Evolutionary conservation across 768 basidiomycete genomes (phyloP), one percentile per base, ranked within the genome.

Genomic region (Chlorophyllum brunneum): DNA sequence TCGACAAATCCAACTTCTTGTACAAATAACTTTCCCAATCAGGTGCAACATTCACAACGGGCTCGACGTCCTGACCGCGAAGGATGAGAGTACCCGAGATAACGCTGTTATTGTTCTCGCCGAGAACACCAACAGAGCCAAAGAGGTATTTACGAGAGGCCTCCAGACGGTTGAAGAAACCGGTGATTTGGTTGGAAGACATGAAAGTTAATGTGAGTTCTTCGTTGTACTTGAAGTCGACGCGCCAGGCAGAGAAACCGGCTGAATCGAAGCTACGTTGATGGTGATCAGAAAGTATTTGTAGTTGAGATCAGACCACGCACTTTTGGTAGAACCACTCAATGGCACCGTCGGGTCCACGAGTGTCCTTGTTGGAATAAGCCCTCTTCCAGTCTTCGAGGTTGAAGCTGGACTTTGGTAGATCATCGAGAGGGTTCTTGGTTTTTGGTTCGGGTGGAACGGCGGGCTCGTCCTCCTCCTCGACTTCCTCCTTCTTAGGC

Each of bases 271-370:
- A 91, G 77, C 93, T 95, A 57, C 0, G 42, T 26, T 11, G 4
- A 39, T 18, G 2, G 36, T 27, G 24, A 20, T 9, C 40, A 6
- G 26, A 40, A 23, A 15, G 36, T 44, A 20, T 51, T 48, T 45
- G 37, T 18, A 50, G 5, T 10, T 22, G n/a, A 23, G 29, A 10
- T 24, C 13, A 6, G 31, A 30, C 6, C 15, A 73, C 88, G 51
- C 60, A 95, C 92, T 97, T 85, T 69, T 92, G 68, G 77, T 97
- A 95, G 82, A 99, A 87, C 97, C 95, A 98, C 69, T 97, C 92
- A 33, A 99, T 62, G 45, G 92, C 69, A 57, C 90, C 94, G 38
- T 70, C 83, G 15, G 87, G 59, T 31, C 89, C 92, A 49, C 89
- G 85, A 33, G 95, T 98, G n/a, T 98, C 94, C 69, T 87, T 85